Base-by-base conservation (phyloP, 305 asterid species). In the Ajuga reptans region DNA sequence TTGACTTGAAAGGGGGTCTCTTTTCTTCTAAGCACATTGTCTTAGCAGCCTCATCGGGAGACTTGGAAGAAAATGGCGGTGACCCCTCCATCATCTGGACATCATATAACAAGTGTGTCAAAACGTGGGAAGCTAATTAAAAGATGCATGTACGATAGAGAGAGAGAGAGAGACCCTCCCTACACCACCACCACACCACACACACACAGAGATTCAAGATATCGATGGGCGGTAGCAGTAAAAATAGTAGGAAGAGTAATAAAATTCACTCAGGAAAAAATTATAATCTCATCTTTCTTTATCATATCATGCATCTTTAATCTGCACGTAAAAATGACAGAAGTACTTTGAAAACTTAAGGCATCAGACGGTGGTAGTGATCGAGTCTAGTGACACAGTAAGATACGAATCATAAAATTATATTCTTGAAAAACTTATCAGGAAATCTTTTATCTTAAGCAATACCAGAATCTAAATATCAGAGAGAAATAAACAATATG, bases 51-150 rank as follows among this genome's bases (percentile, higher is more conserved):
- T 89, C 99, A 16, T 86, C 90, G 0, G 90, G 87, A 73, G 91
- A 64, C 83, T 87, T 93, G 73, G 97, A 89, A 54, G 92, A 81
- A 84, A 86, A 84, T 29, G 97, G 90, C 3, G 87, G 84, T 1
- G 76, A 58, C 57, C 99, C 97, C 77, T 90, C 97, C 85, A 93
- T 76, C 97, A 93, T 93, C 99, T 92, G 75, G 64, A 70, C 4
- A 62, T 4, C 4, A 62, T 7, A 8, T 15, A 64, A 60, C 53
- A 46, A 55, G 52, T 29, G 10, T 6, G 36, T 43, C 14, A 50
- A 71, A 49, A 60, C 27, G 37, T 18, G 41, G 33, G 34, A 16
- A 14, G 14, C 37, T 39, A 31, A 57, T 33, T 51, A 54, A 71
- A 58, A 64, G 45, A 50, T 42, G 33, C 10, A 46, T 60, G 37